phyloP scores from a whole-genome alignment of 2,329 filamentous ascomycete genomes.

The Podosphaera leucotricha region DNA sequence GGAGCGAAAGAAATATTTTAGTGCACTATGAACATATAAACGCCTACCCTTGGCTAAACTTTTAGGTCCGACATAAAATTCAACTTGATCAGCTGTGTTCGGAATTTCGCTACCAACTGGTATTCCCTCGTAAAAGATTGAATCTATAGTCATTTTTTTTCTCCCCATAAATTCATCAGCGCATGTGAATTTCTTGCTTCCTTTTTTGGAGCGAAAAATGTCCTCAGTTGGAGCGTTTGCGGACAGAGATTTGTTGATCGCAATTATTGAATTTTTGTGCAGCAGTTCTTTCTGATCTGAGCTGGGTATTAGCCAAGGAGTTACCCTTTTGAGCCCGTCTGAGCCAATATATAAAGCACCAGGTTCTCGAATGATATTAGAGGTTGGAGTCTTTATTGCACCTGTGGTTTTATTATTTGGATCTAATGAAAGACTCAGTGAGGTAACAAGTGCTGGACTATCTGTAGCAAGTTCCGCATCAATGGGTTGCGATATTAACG shows the following conservation, averaged over 20 bases:
- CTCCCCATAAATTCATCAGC: constrained; percentile 17
- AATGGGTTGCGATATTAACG: constrained; percentile 10
- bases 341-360: constrained; percentile 6
- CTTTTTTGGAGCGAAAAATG: not conserved
- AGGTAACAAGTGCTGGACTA: constrained; percentile 6
- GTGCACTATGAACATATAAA: constrained; percentile 19
- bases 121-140: constrained; percentile 19
- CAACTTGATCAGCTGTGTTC: constrained; percentile 11
- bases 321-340: constrained; percentile 8
- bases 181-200: not conserved
- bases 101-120: constrained; percentile 12
- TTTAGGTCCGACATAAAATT: constrained; percentile 8
- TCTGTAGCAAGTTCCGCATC: constrained; percentile 1
- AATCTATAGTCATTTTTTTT: constrained; percentile 17
- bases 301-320: constrained; percentile 4
- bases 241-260: not conserved
- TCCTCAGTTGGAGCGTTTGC: no score
- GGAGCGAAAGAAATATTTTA: constrained; percentile 20
- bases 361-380: constrained; percentile 2
- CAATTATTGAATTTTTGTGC: not conserved
- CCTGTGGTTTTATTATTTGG: not conserved
- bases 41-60: constrained; percentile 21
- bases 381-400: not conserved
- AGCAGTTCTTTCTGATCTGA: not conserved
- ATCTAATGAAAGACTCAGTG: constrained; percentile 8